Evolutionary conservation across 805 yeast genomes (phyloP).

Genomic region (Vanderwaltozyma yarrowii): DNA sequence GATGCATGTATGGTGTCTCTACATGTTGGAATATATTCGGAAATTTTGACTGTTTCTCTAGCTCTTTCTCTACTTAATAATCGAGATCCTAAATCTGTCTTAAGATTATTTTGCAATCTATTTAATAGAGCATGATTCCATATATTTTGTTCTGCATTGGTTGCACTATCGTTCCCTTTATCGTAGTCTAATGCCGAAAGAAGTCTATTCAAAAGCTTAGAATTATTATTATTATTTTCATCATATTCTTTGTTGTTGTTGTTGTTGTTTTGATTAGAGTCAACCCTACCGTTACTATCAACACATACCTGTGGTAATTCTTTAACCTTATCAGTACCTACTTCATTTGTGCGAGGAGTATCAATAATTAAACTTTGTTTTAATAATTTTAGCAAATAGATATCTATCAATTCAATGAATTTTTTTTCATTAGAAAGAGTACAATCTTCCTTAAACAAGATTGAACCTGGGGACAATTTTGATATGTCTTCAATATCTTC

Average conservation of each 20-base stretch:
- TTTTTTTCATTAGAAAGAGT: constrained; percentile 1
- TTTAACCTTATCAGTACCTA: too few species aligned
- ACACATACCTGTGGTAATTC: too few species aligned
- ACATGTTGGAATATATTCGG: constrained; percentile 21
- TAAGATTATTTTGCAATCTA: constrained; percentile 11
- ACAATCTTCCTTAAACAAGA: constrained; percentile 7
- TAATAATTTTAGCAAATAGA: constrained; percentile 12
- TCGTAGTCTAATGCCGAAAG: too few species aligned
- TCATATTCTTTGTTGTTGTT: too few species aligned
- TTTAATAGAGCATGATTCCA: constrained; percentile 3
- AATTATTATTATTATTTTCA: background rate
- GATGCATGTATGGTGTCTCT: constrained; percentile 13
- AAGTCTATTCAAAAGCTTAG: background rate
- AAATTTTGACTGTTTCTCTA: constrained; percentile 5
- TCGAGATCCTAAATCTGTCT: constrained; percentile 16
- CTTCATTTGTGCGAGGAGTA: too few species aligned
- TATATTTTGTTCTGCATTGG: constrained; percentile 2
- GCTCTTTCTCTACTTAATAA: constrained; percentile 22
- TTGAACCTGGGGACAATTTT: constrained; percentile 9
- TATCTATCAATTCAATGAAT: constrained; percentile 14
- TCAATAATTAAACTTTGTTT: constrained; percentile 26
- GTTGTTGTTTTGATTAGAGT: too few species aligned
- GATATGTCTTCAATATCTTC: constrained; percentile 10
- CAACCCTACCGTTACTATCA: too few species aligned
- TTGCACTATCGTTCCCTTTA: background rate